Percentiles rank a stretch among this genome's conserved stretches.
These are phyloP conservation scores for Epichloe hybrida DNA, from an alignment of 2,329 filamentous ascomycete genomes.

Conservation along the genomic window DNA sequence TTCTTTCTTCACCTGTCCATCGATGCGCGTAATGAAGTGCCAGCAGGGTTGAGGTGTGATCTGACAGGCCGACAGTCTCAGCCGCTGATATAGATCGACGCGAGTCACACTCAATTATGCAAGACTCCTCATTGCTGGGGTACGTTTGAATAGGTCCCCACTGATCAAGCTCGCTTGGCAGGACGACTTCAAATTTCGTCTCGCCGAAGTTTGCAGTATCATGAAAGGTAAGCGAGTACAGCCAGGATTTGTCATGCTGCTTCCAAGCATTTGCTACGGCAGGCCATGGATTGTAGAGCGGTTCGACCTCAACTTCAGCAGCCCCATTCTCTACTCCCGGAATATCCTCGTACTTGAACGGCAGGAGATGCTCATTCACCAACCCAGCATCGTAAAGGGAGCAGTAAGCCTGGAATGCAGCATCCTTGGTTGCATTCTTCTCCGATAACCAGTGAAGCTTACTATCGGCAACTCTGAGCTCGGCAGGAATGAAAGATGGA, in stretches of 20 bases:
- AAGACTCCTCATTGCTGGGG: conserved; percentile 22
- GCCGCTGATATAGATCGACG: conserved; percentile 9
- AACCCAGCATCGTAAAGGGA: conserved; percentile 56
- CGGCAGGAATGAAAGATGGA: conserved; percentile 52
- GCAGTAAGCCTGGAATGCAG: conserved; percentile 67
- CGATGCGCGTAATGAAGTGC: conserved; percentile 35
- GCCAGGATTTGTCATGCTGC: conserved; percentile 7
- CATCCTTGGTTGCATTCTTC: conserved; percentile 62
- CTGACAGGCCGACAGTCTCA: conserved; percentile 12
- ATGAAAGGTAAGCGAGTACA: conserved; percentile 19
- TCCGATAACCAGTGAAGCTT: conserved; percentile 51
- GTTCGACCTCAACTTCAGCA: conserved; percentile 21
- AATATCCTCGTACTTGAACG: conserved; percentile 33
- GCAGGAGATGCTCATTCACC: conserved; percentile 66
- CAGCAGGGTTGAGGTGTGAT: conserved; percentile 34
- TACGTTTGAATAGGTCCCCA: conserved; percentile 26
- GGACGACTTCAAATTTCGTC: conserved; percentile 25
- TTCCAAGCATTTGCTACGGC: conserved; percentile 30
- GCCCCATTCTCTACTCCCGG: conserved; percentile 24
- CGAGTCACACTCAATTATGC: conserved; percentile 14
- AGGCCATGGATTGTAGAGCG: conserved; percentile 33
- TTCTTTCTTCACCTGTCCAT: conserved; percentile 23
- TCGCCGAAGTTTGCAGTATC: conserved; percentile 16
- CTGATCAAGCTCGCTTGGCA: conserved; percentile 29
- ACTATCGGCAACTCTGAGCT: conserved; percentile 15